Conservation (phyloP, 257 asterid genomes). For the Cruciata laevipes region DNA sequence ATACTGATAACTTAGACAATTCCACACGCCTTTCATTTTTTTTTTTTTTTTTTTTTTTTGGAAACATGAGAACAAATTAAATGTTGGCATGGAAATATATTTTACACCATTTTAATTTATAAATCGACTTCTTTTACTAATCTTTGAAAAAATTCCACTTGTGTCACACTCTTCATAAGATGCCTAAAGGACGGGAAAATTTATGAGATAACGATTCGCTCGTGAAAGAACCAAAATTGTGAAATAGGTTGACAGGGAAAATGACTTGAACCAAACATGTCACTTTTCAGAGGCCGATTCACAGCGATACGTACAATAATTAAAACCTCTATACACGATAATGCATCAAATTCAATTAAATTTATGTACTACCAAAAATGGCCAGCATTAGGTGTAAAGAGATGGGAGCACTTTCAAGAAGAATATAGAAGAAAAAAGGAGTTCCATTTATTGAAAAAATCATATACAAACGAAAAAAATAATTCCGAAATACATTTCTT, state of each 20-base stretch:
- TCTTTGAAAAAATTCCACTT: background rate
- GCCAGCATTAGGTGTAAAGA: background rate
- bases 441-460: background rate
- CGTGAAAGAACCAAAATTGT: conserved; percentile 1
- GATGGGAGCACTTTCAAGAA: background rate
- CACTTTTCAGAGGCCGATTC: conserved; percentile 5
- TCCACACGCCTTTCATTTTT: too few species aligned
- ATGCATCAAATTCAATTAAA: background rate
- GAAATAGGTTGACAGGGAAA: conserved; percentile 6
- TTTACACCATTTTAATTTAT: too few species aligned
- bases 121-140: too few species aligned
- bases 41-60: too few species aligned
- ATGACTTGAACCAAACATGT: conserved; percentile 20
- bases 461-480: background rate
- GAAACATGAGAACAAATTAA: too few species aligned
- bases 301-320: too few species aligned
- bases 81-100: too few species aligned
- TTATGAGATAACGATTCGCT: background rate
- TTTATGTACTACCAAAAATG: background rate
- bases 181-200: background rate
- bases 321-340: background rate
- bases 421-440: background rate
- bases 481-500: conserved; percentile 6
- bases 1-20: too few species aligned
- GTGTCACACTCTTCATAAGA: background rate